Base-by-base conservation (phyloP, 83 land plant genomes). In the Thuja plicata region DNA sequence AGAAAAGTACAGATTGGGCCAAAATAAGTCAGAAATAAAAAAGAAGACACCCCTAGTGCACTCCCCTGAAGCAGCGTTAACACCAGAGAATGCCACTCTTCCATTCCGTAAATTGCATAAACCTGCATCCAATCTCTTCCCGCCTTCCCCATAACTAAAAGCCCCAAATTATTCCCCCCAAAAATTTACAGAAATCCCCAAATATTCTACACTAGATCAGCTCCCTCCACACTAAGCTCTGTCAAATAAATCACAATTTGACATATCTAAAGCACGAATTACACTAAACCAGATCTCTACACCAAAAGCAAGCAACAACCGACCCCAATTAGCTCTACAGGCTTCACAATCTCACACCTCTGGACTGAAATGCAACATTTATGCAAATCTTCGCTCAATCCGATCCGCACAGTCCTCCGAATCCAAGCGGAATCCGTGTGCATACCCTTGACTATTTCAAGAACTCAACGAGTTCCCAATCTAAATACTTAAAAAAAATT, bases 51-150 rank as follows among this genome's bases (percentile, higher is more conserved):
- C 5, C 92, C 70, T 88, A 92, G 91, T 54, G 88, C 24, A 19
- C 88, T 16, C 55, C 93, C 95, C 73, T 92, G 91, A 52, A 89
- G 48, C 0, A 90, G 74, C 85, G 93, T 92, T 55, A 94, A 92
- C n/a, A 88, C 76, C 19, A 93, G 88, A 34, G 94, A 91, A 35
- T 90, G 92, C 90, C 91, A 89, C 15, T 92, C 94, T 3, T 90
- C 94, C 87, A 91, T 89, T 37, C 95, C 95, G 86, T 94, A 94
- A 88, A 92, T 92, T 40, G 94, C 89, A 87, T 92, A 94, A 89
- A 94, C 91, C 86, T 94, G 94, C 48, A 54, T 81, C 95, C 95
- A 94, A 19, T 94, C 95, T 84, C 94, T 88, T 15, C 87, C 87
- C 1, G 87, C 30, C 66, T 86, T 86, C 87, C 87, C 87, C 87